Conservation (phyloP, 1,284 basidiomycete species). For the Ustilago sp. region DNA sequence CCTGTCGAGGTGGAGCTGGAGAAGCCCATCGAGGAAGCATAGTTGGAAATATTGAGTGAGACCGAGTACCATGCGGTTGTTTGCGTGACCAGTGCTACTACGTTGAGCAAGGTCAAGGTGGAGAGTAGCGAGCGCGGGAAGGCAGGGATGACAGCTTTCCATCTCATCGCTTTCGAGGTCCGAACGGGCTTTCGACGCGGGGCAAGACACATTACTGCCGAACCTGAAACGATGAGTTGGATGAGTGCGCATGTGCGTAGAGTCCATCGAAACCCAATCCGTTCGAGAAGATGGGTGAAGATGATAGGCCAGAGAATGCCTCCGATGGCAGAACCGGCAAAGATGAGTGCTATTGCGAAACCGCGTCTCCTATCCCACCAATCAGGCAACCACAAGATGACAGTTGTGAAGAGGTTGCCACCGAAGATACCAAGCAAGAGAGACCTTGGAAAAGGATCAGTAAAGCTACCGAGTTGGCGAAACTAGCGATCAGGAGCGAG, state of each 20-base stretch:
- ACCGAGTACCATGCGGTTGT: constrained; percentile 55
- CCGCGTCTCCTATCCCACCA: constrained; percentile 57
- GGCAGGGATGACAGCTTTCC: constrained; percentile 26
- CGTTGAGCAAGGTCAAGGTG: constrained; percentile 26
- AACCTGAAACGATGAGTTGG: constrained; percentile 41
- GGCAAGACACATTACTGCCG: constrained; percentile 26
- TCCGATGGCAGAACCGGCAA: constrained; percentile 50
- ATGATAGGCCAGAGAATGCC: constrained; percentile 60
- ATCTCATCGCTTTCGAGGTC: constrained; percentile 14
- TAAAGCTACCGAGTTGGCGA: constrained; percentile 38
- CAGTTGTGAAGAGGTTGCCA: constrained; percentile 53
- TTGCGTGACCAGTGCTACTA: constrained; percentile 39
- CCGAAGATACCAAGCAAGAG: constrained; percentile 46
- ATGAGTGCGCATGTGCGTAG: constrained; percentile 44
- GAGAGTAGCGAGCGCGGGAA: constrained; percentile 34
- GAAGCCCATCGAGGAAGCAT: constrained; percentile 53
- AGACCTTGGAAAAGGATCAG: constrained; percentile 58
- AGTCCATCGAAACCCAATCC: constrained; percentile 58
- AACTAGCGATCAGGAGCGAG: constrained; percentile 56
- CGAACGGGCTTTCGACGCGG: constrained; percentile 16
- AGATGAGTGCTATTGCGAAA: constrained; percentile 57
- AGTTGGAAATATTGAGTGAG: constrained; percentile 58
- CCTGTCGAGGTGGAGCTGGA: constrained; percentile 44
- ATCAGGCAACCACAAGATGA: constrained; percentile 56
- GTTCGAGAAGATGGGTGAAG: constrained; percentile 37